phyloP scores from a whole-genome alignment of 2,329 filamentous ascomycete genomes.

The Leptographium flavum region DNA sequence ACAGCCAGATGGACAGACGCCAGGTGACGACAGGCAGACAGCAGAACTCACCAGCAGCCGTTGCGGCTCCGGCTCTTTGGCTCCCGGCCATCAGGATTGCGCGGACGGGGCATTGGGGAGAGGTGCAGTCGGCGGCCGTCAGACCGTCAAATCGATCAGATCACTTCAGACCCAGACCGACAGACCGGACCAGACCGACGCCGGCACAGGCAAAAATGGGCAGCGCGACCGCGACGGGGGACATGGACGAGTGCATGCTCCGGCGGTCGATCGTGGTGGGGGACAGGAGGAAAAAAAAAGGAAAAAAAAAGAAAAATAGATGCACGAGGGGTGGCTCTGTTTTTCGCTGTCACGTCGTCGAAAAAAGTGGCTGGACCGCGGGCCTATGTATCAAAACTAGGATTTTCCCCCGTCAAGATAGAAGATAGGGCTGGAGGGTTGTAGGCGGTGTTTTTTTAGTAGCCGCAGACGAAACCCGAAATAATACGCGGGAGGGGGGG shows the following conservation, averaged over 20 bases:
- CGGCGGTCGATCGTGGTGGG: background rate
- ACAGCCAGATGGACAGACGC: background rate
- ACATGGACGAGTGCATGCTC: background rate
- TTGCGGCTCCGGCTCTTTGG: constrained; percentile 54
- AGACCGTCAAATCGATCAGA: no score
- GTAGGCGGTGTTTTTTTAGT: background rate
- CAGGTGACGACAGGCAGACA: constrained; percentile 10
- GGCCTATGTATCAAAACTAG: background rate
- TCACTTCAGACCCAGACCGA: no score
- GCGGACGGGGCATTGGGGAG: constrained; percentile 52
- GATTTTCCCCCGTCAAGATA: no score
- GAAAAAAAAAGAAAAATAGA: no score
- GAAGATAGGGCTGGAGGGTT: background rate
- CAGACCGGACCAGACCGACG: no score
- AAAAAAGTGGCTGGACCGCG: background rate
- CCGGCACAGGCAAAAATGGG: background rate
- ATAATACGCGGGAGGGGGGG: background rate
- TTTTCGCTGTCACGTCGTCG: background rate
- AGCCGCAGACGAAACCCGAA: no score
- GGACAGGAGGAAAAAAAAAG: background rate
- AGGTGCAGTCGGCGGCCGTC: no score
- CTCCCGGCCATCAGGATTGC: constrained; percentile 47
- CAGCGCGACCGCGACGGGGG: background rate
- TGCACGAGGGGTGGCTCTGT: no score
- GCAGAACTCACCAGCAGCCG: constrained; percentile 48